These are phyloP conservation scores for Medicago lupulina DNA, from an alignment of 306 rosid genomes.

Conservation along the genomic window DNA sequence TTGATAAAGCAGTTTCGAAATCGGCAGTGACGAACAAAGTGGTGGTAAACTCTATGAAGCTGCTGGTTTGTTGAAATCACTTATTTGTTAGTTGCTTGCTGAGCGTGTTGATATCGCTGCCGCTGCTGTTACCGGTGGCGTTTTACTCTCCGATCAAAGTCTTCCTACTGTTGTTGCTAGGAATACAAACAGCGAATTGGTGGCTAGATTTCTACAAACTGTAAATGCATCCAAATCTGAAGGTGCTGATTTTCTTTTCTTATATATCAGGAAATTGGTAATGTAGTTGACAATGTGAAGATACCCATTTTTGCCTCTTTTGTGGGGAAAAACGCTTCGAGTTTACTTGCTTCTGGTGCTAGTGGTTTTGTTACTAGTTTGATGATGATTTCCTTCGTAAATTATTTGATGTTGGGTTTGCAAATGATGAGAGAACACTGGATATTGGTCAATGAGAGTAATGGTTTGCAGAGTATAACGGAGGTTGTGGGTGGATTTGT, in stretches of 20 bases:
- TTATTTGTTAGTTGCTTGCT: conserved; percentile 68
- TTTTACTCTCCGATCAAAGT: conserved; percentile 92
- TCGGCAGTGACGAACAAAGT: conserved; percentile 58
- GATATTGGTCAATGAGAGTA: conserved; percentile 44
- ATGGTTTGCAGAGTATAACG: conserved; percentile 46
- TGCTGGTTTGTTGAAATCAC: conserved; percentile 76
- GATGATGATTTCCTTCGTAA: conserved; percentile 54
- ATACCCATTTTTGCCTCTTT: conserved; percentile 71
- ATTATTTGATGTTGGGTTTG: too few species aligned
- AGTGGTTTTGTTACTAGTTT: conserved; percentile 75
- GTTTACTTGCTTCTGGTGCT: conserved; percentile 69
- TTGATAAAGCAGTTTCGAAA: conserved; percentile 73
- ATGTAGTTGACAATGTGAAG: conserved; percentile 69
- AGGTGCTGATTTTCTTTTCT: conserved; percentile 98
- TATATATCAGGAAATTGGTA: conserved; percentile 56
- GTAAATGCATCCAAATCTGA: conserved; percentile 78
- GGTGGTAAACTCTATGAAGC: conserved; percentile 83
- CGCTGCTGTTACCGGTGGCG: conserved; percentile 80
- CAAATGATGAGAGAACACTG: conserved; percentile 38
- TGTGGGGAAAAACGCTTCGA: conserved; percentile 52
- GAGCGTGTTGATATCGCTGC: conserved; percentile 95
- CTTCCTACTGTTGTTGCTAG: conserved; percentile 95
- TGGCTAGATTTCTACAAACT: conserved; percentile 74
- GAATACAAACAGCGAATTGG: conserved; percentile 71
- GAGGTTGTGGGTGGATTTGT: conserved; percentile 72